A percentile compares a stretch with the other conserved stretches of the same genome.
Evolutionary conservation across 768 basidiomycete species (phyloP).

Genomic region (Lentinula edodes): DNA sequence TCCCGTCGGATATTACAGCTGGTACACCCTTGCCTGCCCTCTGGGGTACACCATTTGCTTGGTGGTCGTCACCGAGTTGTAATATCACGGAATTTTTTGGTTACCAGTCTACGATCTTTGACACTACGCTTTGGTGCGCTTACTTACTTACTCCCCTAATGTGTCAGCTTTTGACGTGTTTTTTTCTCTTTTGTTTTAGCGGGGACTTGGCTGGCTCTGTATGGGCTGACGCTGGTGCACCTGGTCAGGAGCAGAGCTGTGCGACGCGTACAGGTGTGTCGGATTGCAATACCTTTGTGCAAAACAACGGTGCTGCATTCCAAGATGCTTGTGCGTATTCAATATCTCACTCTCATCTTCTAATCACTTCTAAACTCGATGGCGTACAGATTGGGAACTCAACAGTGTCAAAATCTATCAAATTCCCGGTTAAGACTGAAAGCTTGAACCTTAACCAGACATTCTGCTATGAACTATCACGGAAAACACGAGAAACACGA

Average conservation of each 20-base stretch:
- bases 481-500: not conserved
- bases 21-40: constrained; percentile 62
- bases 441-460: not conserved
- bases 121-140: constrained; percentile 77
- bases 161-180: not conserved
- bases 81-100: constrained; percentile 76
- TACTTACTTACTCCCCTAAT: constrained; percentile 12
- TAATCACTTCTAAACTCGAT: not conserved
- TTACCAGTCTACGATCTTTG: constrained; percentile 73
- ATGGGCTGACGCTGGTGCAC: constrained; percentile 68
- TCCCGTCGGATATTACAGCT: constrained; percentile 71
- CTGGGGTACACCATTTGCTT: constrained; percentile 78
- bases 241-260: constrained; percentile 85
- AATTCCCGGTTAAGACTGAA: not conserved
- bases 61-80: constrained; percentile 73
- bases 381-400: constrained; percentile 72
- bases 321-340: constrained; percentile 67
- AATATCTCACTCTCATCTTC: not conserved
- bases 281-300: constrained; percentile 76
- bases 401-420: constrained; percentile 65
- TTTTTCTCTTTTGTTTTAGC: constrained; percentile 26
- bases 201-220: constrained; percentile 86
- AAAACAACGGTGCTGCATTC: constrained; percentile 64
- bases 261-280: constrained; percentile 76
- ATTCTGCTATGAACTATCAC: not conserved